Evolutionary conservation across 2,329 filamentous ascomycete genomes (phyloP), one percentile per base, ranked within the genome.

Genomic region (Beauveria caledonica): DNA sequence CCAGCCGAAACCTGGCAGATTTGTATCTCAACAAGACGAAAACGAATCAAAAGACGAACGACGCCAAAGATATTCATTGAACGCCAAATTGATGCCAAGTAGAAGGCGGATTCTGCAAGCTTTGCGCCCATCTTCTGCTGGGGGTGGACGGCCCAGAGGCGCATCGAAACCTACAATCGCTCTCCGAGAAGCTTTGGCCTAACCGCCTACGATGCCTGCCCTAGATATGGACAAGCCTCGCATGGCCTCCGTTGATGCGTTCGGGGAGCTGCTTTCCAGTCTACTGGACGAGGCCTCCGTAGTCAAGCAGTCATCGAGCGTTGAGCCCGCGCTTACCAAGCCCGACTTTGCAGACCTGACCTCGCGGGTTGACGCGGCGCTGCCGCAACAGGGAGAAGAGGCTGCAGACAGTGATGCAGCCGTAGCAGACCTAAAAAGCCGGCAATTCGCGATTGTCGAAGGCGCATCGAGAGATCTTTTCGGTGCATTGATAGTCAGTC

Each of bases 391-490:
- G 65, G 63, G 64, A 39, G 63, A 67, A 15, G 69, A 71, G 36
- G 66, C 65, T 15, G 68, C 72, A 27, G 62, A 66, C 9, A 68
- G 68, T 62, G 71, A 72, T n/a, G 50, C 69, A 7, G 74, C 77
- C 44, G 78, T 79, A 65, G 77, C 68, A 67, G 62, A 66, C 5
- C 48, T 61, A 17, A 77, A 72, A 61, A 65, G 66, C 3, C 81
- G 82, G 49, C 85, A 86, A 65, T 86, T 85, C 70, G 85, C 87
- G 39, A 81, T 89, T 23, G 84, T 96, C 51, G 94, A 97, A 73
- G 92, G 88, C 19, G 92, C 91, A 11, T 89, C 88, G 55, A 86
- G 91, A 67, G 85, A 88, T 66, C 82, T 89, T 52, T 95, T 97
- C 74, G 90, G 90, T 73, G 79, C 83, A 63, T 78, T 91, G 63